Evolutionary conservation across 2,329 filamentous ascomycete genomes (phyloP), one percentile per base, ranked within the genome.

Genomic region (Bimuria novae-zelandiae): DNA sequence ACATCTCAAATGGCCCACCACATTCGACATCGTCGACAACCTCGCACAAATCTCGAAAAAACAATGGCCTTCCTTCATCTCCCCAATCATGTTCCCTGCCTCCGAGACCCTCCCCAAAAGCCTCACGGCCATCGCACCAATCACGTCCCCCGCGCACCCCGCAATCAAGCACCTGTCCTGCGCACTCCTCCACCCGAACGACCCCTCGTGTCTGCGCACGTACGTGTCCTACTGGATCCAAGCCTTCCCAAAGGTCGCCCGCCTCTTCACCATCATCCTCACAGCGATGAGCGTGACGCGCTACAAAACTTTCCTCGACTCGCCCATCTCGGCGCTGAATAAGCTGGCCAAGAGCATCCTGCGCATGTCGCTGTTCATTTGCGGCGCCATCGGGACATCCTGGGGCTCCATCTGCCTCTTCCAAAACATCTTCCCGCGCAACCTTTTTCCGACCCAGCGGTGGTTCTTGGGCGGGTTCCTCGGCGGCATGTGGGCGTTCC

Each of bases 321-420:
- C 83, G 21, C 93, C 93, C 0, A 70, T 91, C 21, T 76, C 83
- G 0, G 84, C 87, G 2, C 73, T 92, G 11, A 89, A 89, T 68
- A 71, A 71, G 4, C 80, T 97, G 10, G 79, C 89, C 1, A 82
- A 85, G 29, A 81, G 81, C 27, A 87, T 93, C 17, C 80, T 97
- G 25, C 84, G 88, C 56, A 86, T 90, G 71, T 87, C 88, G 0
- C 80, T 90, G 4, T 92, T 96, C 65, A 77, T 91, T 43, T 92
- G 92, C 0, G 89, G 90, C 14, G 83, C 89, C n/a, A 86, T 96
- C 52, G 91, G 90, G 12, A 90, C 90, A 0, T 85, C 86, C 27
- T 99, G 94, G 94, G 92, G 87, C 1, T 88, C 86, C 52, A 87
- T 97, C 62, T 99, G 93, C 77, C 82, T 97, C 66, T 92, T 97